Percentiles rank a stretch among this genome's conserved stretches.
Conservation (phyloP, 495 filamentous ascomycete species). For the Elasticomyces elasticus region DNA sequence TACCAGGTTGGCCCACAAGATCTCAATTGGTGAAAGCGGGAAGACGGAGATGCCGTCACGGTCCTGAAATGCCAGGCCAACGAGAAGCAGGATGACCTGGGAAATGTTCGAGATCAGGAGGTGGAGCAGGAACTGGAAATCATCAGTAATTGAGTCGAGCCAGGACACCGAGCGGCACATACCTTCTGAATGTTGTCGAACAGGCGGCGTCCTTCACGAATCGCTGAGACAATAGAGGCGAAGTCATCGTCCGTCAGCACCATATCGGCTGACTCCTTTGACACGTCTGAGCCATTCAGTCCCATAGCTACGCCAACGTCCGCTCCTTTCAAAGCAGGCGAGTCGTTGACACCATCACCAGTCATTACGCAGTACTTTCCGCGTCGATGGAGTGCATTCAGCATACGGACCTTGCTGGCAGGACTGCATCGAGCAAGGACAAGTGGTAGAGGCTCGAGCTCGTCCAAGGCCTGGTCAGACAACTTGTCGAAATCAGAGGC, state of each 20-base stretch:
- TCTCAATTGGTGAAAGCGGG: slow-evolving; percentile 62
- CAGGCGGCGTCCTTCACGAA: slow-evolving; percentile 48
- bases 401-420: slow-evolving; percentile 66
- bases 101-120: slow-evolving; percentile 63
- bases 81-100: slow-evolving; percentile 64
- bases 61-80: slow-evolving; percentile 63
- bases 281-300: slow-evolving; percentile 65
- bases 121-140: slow-evolving; percentile 58
- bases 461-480: slow-evolving; percentile 47
- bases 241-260: slow-evolving; percentile 73
- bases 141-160: slow-evolving; percentile 5
- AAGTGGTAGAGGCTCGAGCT: slow-evolving; percentile 51
- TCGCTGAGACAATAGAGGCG: slow-evolving; percentile 54
- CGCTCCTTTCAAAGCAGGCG: slow-evolving; percentile 66
- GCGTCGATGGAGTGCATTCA: slow-evolving; percentile 56
- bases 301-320: slow-evolving; percentile 85
- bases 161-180: too few relatives aligned
- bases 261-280: slow-evolving; percentile 74
- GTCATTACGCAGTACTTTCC: slow-evolving; percentile 65
- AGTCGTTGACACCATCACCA: slow-evolving; percentile 82
- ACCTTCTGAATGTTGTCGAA: slow-evolving; percentile 49
- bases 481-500: slow-evolving; percentile 50
- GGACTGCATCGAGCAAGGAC: slow-evolving; percentile 63
- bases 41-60: slow-evolving; percentile 53
- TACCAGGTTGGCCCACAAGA: slow-evolving; percentile 68